These are phyloP conservation scores for Domatiomyces globalis DNA, from an alignment of 2,329 filamentous ascomycete species.

Conservation along the genomic window DNA sequence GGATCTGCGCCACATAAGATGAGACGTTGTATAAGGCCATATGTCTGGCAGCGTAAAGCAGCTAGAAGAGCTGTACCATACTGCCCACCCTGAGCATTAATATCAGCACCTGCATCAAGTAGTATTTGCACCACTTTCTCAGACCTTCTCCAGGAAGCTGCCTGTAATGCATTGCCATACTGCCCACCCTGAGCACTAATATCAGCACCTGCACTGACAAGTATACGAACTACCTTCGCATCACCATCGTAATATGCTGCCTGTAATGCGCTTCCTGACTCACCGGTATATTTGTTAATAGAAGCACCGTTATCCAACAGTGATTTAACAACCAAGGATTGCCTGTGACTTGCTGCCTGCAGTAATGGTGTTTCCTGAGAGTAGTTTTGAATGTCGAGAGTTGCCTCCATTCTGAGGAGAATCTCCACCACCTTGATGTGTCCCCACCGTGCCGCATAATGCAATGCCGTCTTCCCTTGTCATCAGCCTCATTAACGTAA, in stretches of 20 bases:
- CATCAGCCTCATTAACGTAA: no score
- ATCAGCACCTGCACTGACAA: constrained; percentile 8
- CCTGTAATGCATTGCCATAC: constrained; percentile 6
- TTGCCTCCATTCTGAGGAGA: no score
- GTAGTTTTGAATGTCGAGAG: no score
- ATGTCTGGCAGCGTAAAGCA: neutral
- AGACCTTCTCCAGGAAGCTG: constrained; percentile 4
- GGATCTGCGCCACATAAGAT: neutral
- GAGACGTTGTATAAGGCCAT: no score
- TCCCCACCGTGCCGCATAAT: no score
- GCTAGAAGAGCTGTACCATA: constrained; percentile 3
- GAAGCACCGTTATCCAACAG: constrained; percentile 4
- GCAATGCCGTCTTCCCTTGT: no score
- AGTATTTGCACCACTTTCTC: constrained; percentile 4
- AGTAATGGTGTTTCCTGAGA: no score
- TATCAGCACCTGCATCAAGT: constrained; percentile 11
- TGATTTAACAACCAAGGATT: neutral
- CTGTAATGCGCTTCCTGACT: constrained; percentile 5
- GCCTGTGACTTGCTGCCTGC: no score
- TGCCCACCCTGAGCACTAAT: constrained; percentile 10
- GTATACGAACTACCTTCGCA: constrained; percentile 4
- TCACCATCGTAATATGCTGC: constrained; percentile 2
- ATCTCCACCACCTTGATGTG: no score
- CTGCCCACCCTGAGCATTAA: constrained; percentile 12
- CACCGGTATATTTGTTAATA: constrained; percentile 7